Evolutionary conservation across 2,329 filamentous ascomycete genomes (phyloP), one percentile per base, ranked within the genome.

Genomic region (Tympanopsis confertula): DNA sequence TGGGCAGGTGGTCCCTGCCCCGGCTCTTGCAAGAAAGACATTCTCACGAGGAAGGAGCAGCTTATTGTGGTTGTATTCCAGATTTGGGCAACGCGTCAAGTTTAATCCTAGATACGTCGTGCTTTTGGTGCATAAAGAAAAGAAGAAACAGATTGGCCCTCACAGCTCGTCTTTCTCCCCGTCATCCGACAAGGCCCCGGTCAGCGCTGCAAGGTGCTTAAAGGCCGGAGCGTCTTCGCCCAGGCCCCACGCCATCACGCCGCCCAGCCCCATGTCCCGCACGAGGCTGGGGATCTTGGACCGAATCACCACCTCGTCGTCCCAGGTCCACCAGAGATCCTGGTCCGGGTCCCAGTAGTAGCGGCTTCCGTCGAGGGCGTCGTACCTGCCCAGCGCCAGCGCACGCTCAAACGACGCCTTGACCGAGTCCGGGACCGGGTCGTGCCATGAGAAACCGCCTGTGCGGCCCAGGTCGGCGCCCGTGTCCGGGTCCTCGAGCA

Each of bases 211-310:
- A n/a, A n/a, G n/a, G n/a, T n/a, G n/a, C n/a, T n/a, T n/a, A n/a
- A n/a, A 69, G 19, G 59, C 46, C 19, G 54, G 49, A 7, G 53
- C 61, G 48, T 86, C 82, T 56, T 86, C 80, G 2, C 78, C 82
- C 41, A 86, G 49, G 15, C 77, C 80, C 82, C 81, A 86, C 1
- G 81, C 80, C 66, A 86, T 85, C 4, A 83, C 73, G 13, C 83
- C 82, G 1, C 82, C 81, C 0, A 86, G 53, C 1, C 60, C 55
- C 50, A 69, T 66, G 20, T 62, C 61, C 20, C 63, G 58, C 3
- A 84, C 64, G 24, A 87, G 66, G 4, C 68, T 53, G 3, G 65
- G 57, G 41, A 85, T 74, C 58, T 87, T 87, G 40, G 62, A 59
- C 12, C 53, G 46, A 37, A 87, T 77, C 12, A 75, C 64, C 5